Conservation (phyloP, 2,329 filamentous ascomycete genomes). For the Beauveria brongniartii region DNA sequence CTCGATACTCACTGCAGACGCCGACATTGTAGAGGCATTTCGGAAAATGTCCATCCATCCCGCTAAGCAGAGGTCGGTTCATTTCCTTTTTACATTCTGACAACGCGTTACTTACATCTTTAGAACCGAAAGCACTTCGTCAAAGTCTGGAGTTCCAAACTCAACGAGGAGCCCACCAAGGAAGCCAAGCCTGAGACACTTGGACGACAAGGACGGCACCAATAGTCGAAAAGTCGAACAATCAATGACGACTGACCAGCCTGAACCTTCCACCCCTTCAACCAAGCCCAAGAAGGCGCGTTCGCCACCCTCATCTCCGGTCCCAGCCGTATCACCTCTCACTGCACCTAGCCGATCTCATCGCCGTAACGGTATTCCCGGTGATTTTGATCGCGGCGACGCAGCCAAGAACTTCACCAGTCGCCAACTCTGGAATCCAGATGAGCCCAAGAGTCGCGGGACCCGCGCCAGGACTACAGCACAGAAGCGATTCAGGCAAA, state of each 20-base stretch:
- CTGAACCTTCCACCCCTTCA: slow-evolving; percentile 1
- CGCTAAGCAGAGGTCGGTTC: slow-evolving; percentile 11
- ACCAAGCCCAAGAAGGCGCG: slow-evolving; percentile 18
- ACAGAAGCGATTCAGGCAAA: neutral
- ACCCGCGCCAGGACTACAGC: neutral
- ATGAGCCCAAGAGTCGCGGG: slow-evolving; percentile 12
- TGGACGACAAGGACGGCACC: neutral
- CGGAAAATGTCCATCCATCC: slow-evolving; percentile 15
- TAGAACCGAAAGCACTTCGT: neutral
- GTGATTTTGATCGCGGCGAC: slow-evolving; percentile 19
- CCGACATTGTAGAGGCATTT: slow-evolving; percentile 20
- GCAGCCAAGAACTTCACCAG: slow-evolving; percentile 16
- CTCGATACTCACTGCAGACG: slow-evolving; percentile 16
- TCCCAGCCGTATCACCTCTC: slow-evolving; percentile 16
- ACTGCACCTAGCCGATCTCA: slow-evolving; percentile 9
- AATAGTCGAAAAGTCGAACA: neutral
- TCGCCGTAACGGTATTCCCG: neutral
- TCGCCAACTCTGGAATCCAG: slow-evolving; percentile 23
- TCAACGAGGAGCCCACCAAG: neutral
- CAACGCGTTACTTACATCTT: neutral
- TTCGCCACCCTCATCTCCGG: slow-evolving; percentile 20
- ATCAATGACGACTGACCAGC: slow-evolving; percentile 12
- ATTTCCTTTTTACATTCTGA: neutral
- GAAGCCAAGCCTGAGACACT: neutral
- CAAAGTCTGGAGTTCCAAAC: neutral